Base-by-base conservation (phyloP, 1,284 basidiomycete species). In the Athelia sp. region DNA sequence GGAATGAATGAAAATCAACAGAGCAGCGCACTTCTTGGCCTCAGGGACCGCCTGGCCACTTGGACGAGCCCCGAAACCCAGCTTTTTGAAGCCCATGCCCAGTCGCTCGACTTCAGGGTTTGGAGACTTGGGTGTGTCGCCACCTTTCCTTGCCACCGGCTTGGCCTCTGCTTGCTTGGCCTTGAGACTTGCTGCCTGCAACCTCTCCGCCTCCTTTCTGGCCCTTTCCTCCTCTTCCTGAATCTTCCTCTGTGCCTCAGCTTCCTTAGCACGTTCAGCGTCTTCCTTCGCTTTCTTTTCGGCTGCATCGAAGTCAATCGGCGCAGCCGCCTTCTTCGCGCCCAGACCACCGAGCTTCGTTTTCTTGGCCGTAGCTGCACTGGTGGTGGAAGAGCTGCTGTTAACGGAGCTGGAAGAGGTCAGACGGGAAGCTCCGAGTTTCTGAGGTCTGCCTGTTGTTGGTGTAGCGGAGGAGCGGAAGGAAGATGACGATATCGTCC, bases 281-380 rank as follows among this genome's bases (percentile, higher is more conserved):
- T 97, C 94, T 61, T 93, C 93, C 18, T 78, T 63, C 0, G 94
- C 94, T 59, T 89, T 89, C 26, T 84, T 75, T 67, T 97, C 92
- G 0, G 93, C 94, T 59, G 92, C 91, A 43, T 88, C 94, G 64
- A 97, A 98, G 68, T 97, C 85, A 56, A 97, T 85, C 1, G 84
- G 78, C 23, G 84, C 76, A 0, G 72, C 78, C 0, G 88, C 76
- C 66, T 93, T 94, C 63, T 90, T 87, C 14, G 93, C 93, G 18
- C 93, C 94, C 0, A 96, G 77, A 36, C 84, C 93, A 23, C 87
- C 87, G 9, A 89, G 75, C 61, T 91, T 94, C 4, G 77, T 74
- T 59, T 84, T 84, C 65, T 82, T 83, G 6, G 74, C 62, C n/a
- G 36, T 4, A 9, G 36, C 19, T n/a, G 36, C 6, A n/a, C 36